phyloP scores from a whole-genome alignment of 306 rosid species.

The Argentina anserina region DNA sequence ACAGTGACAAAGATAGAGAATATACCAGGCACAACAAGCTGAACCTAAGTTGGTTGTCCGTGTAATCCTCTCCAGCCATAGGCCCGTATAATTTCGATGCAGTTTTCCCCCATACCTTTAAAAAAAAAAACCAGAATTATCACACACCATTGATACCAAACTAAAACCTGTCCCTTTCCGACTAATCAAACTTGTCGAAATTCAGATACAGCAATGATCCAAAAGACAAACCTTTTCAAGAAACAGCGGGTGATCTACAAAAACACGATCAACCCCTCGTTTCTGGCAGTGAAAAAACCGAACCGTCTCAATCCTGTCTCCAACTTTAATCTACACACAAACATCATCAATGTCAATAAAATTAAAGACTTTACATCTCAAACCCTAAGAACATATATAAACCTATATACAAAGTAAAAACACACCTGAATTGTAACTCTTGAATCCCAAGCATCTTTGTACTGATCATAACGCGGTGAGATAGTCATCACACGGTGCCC shows the following conservation, averaged over 20 bases:
- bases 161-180: not conserved
- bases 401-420: not conserved
- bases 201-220: not conserved
- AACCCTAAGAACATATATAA: not conserved
- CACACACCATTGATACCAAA: not conserved
- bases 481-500: constrained; percentile 83
- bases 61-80: constrained; percentile 53
- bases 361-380: not conserved
- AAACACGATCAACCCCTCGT: constrained; percentile 79
- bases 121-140: constrained; percentile 20
- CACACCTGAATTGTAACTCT: constrained; percentile 45
- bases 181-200: not conserved
- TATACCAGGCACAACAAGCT: constrained; percentile 67
- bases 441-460: constrained; percentile 90
- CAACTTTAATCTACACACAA: constrained; percentile 46
- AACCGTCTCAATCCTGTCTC: constrained; percentile 49
- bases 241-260: constrained; percentile 67
- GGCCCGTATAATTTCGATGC: constrained; percentile 72
- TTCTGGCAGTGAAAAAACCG: constrained; percentile 72
- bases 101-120: constrained; percentile 78
- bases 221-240: constrained; percentile 59
- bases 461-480: constrained; percentile 70
- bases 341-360: constrained; percentile 5
- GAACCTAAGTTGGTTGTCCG: constrained; percentile 65
- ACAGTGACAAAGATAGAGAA: constrained; percentile 1